These are phyloP conservation scores for Apiospora pterosperma DNA, from an alignment of 2,329 filamentous ascomycete genomes.

Conservation along the genomic window DNA sequence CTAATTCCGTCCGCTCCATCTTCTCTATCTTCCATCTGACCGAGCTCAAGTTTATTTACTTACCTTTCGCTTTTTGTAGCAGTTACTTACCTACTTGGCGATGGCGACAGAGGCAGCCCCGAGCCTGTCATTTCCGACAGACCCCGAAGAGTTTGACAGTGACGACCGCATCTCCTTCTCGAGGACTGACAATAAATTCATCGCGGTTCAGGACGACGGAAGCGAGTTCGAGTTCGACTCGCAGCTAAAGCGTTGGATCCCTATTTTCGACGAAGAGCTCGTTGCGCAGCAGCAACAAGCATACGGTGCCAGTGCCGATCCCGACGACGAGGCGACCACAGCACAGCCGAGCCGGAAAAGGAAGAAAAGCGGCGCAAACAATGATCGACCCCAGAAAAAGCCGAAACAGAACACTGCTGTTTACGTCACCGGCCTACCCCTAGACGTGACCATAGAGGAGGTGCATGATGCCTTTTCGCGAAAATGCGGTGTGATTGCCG, in stretches of 20 bases:
- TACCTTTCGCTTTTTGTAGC: background rate
- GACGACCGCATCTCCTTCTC: conserved; percentile 86
- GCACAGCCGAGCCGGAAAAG: conserved; percentile 34
- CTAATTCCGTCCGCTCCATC: no score
- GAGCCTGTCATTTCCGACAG: conserved; percentile 46
- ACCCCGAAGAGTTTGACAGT: conserved; percentile 66
- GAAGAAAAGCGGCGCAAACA: conserved; percentile 35
- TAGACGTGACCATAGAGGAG: conserved; percentile 75
- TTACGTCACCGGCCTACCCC: conserved; percentile 84
- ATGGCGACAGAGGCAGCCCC: conserved; percentile 13
- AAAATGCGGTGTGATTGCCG: conserved; percentile 87
- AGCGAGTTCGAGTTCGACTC: conserved; percentile 81
- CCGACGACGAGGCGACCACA: conserved; percentile 23
- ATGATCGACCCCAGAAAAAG: conserved; percentile 44
- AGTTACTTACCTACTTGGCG: no score
- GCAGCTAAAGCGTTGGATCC: conserved; percentile 70
- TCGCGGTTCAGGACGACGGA: conserved; percentile 81
- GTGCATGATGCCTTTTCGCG: conserved; percentile 77
- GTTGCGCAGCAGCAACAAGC: conserved; percentile 28
- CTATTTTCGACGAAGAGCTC: conserved; percentile 45
- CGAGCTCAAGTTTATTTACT: background rate
- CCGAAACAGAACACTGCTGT: conserved; percentile 79
- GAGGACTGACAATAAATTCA: conserved; percentile 75
- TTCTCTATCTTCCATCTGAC: background rate
- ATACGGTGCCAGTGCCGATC: conserved; percentile 29